Conservation (phyloP, 108 stramenopile species). For the Schizochytrium sp. region DNA sequence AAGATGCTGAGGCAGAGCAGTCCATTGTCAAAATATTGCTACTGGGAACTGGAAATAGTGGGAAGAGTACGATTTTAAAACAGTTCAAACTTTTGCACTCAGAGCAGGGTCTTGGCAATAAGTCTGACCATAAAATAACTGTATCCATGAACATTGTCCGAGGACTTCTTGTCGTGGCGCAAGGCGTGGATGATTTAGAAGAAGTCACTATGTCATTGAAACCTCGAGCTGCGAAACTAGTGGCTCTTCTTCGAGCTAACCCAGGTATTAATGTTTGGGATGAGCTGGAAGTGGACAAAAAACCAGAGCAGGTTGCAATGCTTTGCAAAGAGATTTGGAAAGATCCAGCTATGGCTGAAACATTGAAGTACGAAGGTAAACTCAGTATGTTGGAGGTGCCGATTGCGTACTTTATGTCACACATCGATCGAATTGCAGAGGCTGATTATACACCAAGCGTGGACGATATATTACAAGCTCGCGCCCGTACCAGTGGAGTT, state of each 20-base stretch:
- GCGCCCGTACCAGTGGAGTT: slow-evolving; percentile 41
- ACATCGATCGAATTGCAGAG: background rate
- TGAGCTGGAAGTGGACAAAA: background rate
- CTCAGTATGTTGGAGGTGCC: slow-evolving; percentile 43
- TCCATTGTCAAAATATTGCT: slow-evolving; percentile 32
- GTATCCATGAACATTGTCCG: slow-evolving; percentile 12
- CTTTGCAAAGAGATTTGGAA: slow-evolving; percentile 57
- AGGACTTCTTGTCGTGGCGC: background rate
- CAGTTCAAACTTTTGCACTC: slow-evolving; percentile 50
- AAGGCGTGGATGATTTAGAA: background rate
- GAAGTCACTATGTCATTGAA: background rate
- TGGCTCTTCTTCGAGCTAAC: background rate
- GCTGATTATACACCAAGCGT: background rate
- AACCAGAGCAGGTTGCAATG: background rate
- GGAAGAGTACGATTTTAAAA: slow-evolving; percentile 33
- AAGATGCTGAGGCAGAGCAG: slow-evolving; percentile 37
- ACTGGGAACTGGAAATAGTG: slow-evolving; percentile 51
- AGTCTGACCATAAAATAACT: background rate
- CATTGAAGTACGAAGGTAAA: background rate
- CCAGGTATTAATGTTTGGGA: background rate
- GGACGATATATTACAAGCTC: slow-evolving; percentile 51
- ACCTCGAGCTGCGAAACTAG: background rate
- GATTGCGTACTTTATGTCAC: slow-evolving; percentile 40
- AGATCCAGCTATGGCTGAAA: slow-evolving; percentile 13
- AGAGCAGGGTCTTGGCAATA: slow-evolving; percentile 34